phyloP scores from a whole-genome alignment of 2,329 filamentous ascomycete species.

The Penicillium decumbens region DNA sequence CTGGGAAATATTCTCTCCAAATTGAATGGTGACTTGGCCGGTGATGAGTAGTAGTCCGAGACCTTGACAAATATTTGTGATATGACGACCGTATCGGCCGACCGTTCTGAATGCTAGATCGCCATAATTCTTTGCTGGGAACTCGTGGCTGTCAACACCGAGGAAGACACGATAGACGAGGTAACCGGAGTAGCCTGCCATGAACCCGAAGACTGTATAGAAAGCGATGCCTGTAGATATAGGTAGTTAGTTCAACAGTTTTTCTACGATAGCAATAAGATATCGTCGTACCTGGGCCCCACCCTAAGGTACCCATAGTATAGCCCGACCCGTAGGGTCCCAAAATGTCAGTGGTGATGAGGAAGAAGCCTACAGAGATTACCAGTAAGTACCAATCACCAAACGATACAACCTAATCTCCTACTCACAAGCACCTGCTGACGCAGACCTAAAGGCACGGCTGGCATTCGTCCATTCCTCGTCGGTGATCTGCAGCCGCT shows the following conservation, averaged over 20 bases:
- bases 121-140: slow-evolving; percentile 40
- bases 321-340: slow-evolving; percentile 24
- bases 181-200: slow-evolving; percentile 33
- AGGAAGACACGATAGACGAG: slow-evolving; percentile 41
- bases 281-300: slow-evolving; percentile 17
- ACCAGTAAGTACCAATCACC: background rate
- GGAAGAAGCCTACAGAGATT: slow-evolving; percentile 21
- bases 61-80: slow-evolving; percentile 39
- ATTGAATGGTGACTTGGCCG: slow-evolving; percentile 50
- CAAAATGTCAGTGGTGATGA: slow-evolving; percentile 44
- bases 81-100: slow-evolving; percentile 34
- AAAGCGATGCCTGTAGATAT: slow-evolving; percentile 17
- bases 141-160: slow-evolving; percentile 40
- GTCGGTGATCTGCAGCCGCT: slow-evolving; percentile 14
- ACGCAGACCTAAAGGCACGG: slow-evolving; percentile 13
- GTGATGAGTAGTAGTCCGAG: slow-evolving; percentile 49
- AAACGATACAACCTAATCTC: rapidly evolving
- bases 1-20: slow-evolving; percentile 53
- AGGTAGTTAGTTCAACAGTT: too few relatives aligned
- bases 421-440: slow-evolving; percentile 15
- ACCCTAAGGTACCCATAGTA: slow-evolving; percentile 19
- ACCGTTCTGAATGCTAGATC: slow-evolving; percentile 42
- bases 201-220: slow-evolving; percentile 26
- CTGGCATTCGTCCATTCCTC: slow-evolving; percentile 22
- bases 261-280: background rate